Evolutionary conservation across 495 filamentous ascomycete species (phyloP).

Genomic region (Immersiella caudata): DNA sequence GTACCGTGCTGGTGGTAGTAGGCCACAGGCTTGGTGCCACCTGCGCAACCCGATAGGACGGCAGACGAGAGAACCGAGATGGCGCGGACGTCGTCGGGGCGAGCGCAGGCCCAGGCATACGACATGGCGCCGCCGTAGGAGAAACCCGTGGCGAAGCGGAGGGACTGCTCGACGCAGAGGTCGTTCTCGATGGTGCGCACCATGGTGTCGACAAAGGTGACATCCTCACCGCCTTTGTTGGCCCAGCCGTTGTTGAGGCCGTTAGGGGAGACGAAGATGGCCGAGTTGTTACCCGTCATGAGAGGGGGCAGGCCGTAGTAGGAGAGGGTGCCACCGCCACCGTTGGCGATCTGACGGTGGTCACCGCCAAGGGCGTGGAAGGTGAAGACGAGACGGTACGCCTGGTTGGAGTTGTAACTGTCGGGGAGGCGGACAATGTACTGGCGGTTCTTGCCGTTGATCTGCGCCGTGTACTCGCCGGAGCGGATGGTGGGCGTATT

Average conservation of each 20-base stretch:
- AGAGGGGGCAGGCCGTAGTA: constrained; percentile 46
- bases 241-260: not conserved
- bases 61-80: constrained; percentile 43
- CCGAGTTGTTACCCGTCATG: constrained; percentile 34
- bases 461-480: constrained; percentile 30
- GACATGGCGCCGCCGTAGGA: constrained; percentile 37
- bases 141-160: constrained; percentile 26
- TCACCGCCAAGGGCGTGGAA: constrained; percentile 42
- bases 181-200: not conserved
- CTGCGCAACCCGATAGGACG: constrained; percentile 37
- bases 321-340: constrained; percentile 28
- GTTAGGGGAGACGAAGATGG: constrained; percentile 39
- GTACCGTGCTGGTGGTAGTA: constrained; percentile 46
- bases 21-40: constrained; percentile 41
- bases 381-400: constrained; percentile 45
- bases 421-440: constrained; percentile 43
- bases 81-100: constrained; percentile 42
- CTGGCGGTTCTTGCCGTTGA: constrained; percentile 28
- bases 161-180: not conserved
- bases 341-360: constrained; percentile 37
- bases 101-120: constrained; percentile 46
- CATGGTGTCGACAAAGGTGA: not conserved
- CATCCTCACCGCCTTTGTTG: not conserved
- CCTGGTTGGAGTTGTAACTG: constrained; percentile 43
- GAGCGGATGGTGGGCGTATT: constrained; percentile 35